Base-by-base conservation (phyloP, 169 alveolate species). In the Theileria equi region DNA sequence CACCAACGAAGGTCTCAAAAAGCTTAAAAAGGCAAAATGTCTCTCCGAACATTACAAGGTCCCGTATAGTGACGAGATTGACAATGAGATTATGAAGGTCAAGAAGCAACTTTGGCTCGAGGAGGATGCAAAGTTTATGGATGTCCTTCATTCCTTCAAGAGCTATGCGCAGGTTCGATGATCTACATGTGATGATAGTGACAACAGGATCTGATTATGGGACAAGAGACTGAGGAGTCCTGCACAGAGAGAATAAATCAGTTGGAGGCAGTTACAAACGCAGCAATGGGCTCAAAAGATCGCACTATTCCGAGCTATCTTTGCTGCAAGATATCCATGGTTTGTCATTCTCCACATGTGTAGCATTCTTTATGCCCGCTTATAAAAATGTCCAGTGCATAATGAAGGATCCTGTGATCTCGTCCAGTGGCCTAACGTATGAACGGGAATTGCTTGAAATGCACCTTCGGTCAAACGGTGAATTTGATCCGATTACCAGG, bases 271-370 rank as follows among this genome's bases (percentile, higher is more conserved):
- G 76, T 84, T 25, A 85, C 71, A 17, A 88, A 84, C 47, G 64
- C 81, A 3, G 60, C 73, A 25, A 77, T 55, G 23, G 41, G 81
- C 2, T 67, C 84, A 28, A 64, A 72, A 28, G 84, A 78, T 25
- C 80, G 84, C 34, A 81, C 87, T 28, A 48, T 84, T 17, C 94
- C 94, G 6, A 85, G 69, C 63, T 81, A 82, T 63, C 80, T 90
- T n/a, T 87, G 92, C 49, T 90, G 94, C 69, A 90, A 70, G 53
- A 90, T 90, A 7, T 90, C 94, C n/a, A 90, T 90, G 91, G 91
- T 84, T n/a, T n/a, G n/a, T n/a, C n/a, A n/a, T n/a, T n/a, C n/a
- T n/a, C n/a, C n/a, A 28, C 32, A 34, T 5, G n/a, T n/a, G n/a
- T n/a, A n/a, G n/a, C n/a, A n/a, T n/a, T n/a, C n/a, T n/a, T n/a